A percentile compares a stretch with the other conserved stretches of the same genome.
phyloP scores from a whole-genome alignment of 805 yeast genomes.

The Sporopachydermia quercuum region DNA sequence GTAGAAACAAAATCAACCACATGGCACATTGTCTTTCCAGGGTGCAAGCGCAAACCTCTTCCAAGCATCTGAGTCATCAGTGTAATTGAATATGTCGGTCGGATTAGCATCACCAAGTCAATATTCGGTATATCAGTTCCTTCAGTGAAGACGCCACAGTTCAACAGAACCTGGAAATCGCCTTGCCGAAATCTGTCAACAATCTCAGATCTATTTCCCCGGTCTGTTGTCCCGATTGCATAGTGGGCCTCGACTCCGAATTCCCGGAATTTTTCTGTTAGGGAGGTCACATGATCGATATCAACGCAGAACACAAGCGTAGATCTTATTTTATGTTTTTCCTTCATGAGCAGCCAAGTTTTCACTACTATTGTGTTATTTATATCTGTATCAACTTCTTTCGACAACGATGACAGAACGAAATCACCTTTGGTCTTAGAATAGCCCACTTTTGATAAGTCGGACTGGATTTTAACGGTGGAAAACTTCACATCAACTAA shows the following conservation, averaged over 20 bases:
- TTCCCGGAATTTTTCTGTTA: slow-evolving; percentile 36
- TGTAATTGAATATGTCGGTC: slow-evolving; percentile 69
- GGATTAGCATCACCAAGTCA: slow-evolving; percentile 60
- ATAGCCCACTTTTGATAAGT: slow-evolving; percentile 22
- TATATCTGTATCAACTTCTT: slow-evolving; percentile 36
- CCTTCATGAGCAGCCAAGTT: slow-evolving; percentile 32
- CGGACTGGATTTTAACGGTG: slow-evolving; percentile 33
- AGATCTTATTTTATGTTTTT: slow-evolving; percentile 31
- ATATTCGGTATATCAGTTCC: slow-evolving; percentile 90
- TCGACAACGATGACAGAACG: slow-evolving; percentile 19
- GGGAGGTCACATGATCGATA: slow-evolving; percentile 42
- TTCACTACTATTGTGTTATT: slow-evolving; percentile 41
- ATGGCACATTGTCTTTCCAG: slow-evolving; percentile 51
- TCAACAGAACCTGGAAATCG: slow-evolving; percentile 55
- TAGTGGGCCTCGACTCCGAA: slow-evolving; percentile 56
- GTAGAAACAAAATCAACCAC: slow-evolving; percentile 68
- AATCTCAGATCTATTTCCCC: slow-evolving; percentile 32
- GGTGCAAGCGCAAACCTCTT: slow-evolving; percentile 59
- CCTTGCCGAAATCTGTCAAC: slow-evolving; percentile 49
- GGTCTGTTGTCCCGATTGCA: slow-evolving; percentile 53
- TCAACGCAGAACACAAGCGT: slow-evolving; percentile 71
- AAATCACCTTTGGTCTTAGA: slow-evolving; percentile 4
- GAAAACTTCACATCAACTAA: slow-evolving; percentile 56
- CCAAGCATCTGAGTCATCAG: slow-evolving; percentile 82
- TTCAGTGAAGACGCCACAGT: slow-evolving; percentile 84